Conservation (phyloP, 2,329 filamentous ascomycete species). For the Zymoseptoria passerinii region DNA sequence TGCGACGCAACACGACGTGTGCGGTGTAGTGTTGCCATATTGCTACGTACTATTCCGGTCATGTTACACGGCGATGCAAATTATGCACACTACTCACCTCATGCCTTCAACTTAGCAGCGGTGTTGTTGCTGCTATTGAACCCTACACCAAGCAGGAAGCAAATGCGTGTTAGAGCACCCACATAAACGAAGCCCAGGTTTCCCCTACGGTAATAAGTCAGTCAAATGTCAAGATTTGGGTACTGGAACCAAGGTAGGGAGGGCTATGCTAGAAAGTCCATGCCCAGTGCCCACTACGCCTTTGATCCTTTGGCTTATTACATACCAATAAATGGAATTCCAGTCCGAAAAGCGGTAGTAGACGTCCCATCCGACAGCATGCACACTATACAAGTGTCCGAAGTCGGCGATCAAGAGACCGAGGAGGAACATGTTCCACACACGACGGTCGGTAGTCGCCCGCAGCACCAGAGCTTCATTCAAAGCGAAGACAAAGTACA, state of each 20-base stretch:
- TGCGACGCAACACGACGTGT: background rate
- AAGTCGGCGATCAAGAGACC: slow-evolving; percentile 66
- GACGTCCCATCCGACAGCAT: slow-evolving; percentile 48
- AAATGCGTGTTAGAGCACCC: slow-evolving; percentile 26
- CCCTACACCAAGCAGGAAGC: slow-evolving; percentile 29
- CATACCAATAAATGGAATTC: slow-evolving; percentile 30
- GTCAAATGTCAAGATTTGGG: background rate
- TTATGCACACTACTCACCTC: background rate
- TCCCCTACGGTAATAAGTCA: background rate
- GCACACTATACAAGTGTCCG: slow-evolving; percentile 63
- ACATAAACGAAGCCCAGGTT: slow-evolving; percentile 32
- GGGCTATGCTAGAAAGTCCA: no score
- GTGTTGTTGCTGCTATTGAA: slow-evolving; percentile 1
- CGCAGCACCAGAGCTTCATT: slow-evolving; percentile 71
- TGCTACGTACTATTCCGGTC: background rate
- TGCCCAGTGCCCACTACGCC: background rate
- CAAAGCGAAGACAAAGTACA: slow-evolving; percentile 68
- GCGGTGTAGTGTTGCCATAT: background rate
- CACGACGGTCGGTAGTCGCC: slow-evolving; percentile 55
- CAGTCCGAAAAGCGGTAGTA: slow-evolving; percentile 30
- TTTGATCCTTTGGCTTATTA: slow-evolving; percentile 20
- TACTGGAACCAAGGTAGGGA: no score
- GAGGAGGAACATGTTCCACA: slow-evolving; percentile 62
- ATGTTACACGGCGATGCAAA: background rate
- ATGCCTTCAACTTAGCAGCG: background rate